Evolutionary conservation across 768 basidiomycete genomes (phyloP).

Genomic region (Lactifluus piperatus): DNA sequence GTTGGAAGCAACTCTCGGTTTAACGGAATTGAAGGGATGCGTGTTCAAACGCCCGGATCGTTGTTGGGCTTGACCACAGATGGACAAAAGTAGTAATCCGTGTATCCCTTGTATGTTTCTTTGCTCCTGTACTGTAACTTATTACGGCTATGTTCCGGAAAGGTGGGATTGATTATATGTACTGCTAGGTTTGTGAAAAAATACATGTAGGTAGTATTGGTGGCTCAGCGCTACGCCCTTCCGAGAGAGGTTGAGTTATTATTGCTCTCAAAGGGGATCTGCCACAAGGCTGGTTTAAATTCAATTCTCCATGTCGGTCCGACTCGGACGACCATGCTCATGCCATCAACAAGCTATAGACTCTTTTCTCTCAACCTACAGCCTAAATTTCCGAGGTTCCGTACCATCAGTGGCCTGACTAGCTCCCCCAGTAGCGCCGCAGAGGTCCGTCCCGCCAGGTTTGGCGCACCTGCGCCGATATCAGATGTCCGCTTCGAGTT

Average conservation of each 20-base stretch:
- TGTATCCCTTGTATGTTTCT: neutral
- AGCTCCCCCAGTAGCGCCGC: neutral
- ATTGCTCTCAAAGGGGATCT: neutral
- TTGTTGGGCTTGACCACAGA: conserved; percentile 15
- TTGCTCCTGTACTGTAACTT: neutral
- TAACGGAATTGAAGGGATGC: conserved; percentile 2
- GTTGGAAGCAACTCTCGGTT: neutral
- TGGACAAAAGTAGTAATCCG: conserved; percentile 5
- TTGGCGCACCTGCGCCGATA: neutral
- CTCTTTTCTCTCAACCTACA: conserved; percentile 2
- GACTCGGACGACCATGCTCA: neutral
- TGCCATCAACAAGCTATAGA: conserved; percentile 5
- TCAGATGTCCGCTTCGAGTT: conserved; percentile 32
- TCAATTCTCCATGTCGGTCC: neutral
- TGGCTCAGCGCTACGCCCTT: too few species aligned
- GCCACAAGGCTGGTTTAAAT: too few species aligned
- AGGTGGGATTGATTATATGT: conserved; percentile 1
- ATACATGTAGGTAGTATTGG: neutral
- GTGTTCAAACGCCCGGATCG: conserved; percentile 20
- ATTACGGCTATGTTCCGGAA: conserved; percentile 5
- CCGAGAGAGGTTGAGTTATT: too few species aligned
- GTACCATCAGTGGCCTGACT: neutral
- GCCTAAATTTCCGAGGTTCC: neutral
- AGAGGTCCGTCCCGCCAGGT: neutral
- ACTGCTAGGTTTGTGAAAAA: neutral